Base-by-base conservation (phyloP, 2,329 filamentous ascomycete species). In the Colletotrichum musae region DNA sequence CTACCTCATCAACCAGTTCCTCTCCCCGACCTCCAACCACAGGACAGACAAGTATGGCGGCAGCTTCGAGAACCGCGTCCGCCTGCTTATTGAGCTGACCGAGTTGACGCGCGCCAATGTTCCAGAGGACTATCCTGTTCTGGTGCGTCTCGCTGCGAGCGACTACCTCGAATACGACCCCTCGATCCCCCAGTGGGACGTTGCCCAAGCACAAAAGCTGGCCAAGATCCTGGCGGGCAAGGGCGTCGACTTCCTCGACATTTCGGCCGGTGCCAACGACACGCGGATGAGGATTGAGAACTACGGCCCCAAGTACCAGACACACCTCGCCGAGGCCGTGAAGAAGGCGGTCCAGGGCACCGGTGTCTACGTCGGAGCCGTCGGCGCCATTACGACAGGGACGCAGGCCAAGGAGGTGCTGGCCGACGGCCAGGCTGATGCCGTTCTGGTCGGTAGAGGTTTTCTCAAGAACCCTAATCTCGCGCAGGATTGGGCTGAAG, bases 201-300 rank as follows among this genome's bases (percentile, higher is more conserved):
- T 87, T 3, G 84, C 88, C 41, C 87, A 94, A 61, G 91, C 90
- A 0, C 83, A 88, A 18, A 82, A 82, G 52, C 86, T 95, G 2
- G 91, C 91, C 1, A 80, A 84, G 62, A 80, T 89, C 0, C 83
- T 95, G 0, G 89, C 89, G 0, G 86, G 86, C 1, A 82, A 80
- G 21, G 93, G 93, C 2, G 86, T 94, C 6, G 93, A 95, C 77
- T 81, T 95, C 12, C 81, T 95, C 6, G 93, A 95, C 74, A 85
- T 94, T 24, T 91, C 88, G 7, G 87, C 87, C 1, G 92, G 88
- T 5, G 93, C 92, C 7, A 85, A 87, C 52, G 88, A 93, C 74
- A 82, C 85, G 3, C 77, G 80, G 52, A 88, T 90, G 74, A 87
- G 89, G 71, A 86, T 91, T 68, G 81, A 84, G n/a, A 73, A 80